Evolutionary conservation across 2,329 filamentous ascomycete genomes (phyloP).

Genomic region (Cordyceps militaris): DNA sequence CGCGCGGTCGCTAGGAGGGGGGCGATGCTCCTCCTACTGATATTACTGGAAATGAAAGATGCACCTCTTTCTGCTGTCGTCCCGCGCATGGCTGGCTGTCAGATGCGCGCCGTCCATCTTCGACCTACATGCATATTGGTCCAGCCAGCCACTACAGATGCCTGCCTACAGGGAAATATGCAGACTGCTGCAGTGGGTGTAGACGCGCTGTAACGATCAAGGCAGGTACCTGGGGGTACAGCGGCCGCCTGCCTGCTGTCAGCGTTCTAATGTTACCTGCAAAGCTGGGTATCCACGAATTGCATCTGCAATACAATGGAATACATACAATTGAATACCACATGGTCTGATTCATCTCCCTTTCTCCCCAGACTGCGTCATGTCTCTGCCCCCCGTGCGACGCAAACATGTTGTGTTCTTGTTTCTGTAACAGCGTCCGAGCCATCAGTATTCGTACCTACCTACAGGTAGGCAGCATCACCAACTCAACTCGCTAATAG

Average conservation of each 20-base stretch:
- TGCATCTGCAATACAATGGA: not conserved
- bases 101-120: not conserved
- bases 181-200: not conserved
- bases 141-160: not conserved
- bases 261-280: not conserved
- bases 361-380: not conserved
- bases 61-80: not conserved
- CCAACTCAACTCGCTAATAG: no score
- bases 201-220: no score
- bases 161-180: not conserved
- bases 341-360: not conserved
- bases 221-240: no score
- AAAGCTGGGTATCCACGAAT: no score
- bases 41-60: not conserved
- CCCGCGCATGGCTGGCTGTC: not conserved
- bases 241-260: no score
- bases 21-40: no score
- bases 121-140: not conserved
- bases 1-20: no score
- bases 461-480: no score
- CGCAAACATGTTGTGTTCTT: slow-evolving; percentile 2
- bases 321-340: not conserved
- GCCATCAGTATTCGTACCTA: no score
- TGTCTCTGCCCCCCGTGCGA: not conserved
- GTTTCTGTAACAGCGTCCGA: not conserved